A percentile compares a stretch with the other conserved stretches of the same genome.
These are phyloP conservation scores for Suhomyces maxii DNA, from an alignment of 1,139 yeast species.

Conservation along the genomic window DNA sequence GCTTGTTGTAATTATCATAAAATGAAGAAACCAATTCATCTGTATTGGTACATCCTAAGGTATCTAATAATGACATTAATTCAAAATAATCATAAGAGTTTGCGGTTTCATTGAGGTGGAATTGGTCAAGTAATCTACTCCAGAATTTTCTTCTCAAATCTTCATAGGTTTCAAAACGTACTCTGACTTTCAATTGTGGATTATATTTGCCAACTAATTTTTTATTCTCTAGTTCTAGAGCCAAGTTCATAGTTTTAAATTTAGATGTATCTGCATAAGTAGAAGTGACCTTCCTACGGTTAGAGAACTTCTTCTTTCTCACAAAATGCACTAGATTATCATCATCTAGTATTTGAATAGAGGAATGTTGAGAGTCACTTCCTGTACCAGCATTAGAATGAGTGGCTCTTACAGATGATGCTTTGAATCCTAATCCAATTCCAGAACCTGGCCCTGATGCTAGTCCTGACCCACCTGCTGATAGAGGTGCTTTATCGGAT, in stretches of 20 bases:
- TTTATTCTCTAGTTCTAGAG: conserved; percentile 32
- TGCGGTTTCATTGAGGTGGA: conserved; percentile 41
- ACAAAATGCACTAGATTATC: conserved; percentile 32
- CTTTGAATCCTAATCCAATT: background rate
- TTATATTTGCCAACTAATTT: conserved; percentile 38
- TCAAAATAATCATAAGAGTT: conserved; percentile 52
- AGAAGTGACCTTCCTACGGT: conserved; percentile 27
- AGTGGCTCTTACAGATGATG: background rate
- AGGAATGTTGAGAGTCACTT: conserved; percentile 13
- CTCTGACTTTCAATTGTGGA: conserved; percentile 61
- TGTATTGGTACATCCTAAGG: conserved; percentile 59
- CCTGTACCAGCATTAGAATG: background rate
- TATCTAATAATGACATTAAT: conserved; percentile 57
- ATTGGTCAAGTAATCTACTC: conserved; percentile 61
- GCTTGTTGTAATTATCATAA: conserved; percentile 43
- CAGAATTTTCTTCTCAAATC: conserved; percentile 69
- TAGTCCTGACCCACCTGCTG: too few species aligned
- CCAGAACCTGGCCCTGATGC: too few species aligned
- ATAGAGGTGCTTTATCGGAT: background rate
- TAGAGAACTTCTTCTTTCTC: conserved; percentile 30
- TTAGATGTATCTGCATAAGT: conserved; percentile 42
- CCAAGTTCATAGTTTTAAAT: conserved; percentile 43
- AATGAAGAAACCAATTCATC: conserved; percentile 47
- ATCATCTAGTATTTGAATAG: conserved; percentile 30
- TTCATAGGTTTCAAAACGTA: conserved; percentile 68